Percentiles rank a stretch among this genome's conserved stretches.
phyloP scores from a whole-genome alignment of 176 grass and related monocot genomes.

The Tillandsia leiboldiana region DNA sequence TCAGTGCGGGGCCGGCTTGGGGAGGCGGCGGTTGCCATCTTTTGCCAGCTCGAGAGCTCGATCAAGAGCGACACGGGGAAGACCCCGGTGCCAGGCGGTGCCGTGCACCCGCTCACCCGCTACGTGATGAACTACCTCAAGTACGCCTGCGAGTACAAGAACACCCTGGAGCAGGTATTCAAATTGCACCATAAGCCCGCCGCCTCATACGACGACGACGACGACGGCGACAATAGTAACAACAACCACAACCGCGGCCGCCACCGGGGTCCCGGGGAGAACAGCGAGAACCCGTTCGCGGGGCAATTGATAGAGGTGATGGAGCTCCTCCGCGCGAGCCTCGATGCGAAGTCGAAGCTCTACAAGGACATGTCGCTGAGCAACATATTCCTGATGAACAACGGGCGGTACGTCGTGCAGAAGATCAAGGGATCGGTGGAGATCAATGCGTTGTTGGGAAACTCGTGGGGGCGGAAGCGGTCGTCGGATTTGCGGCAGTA shows the following conservation, averaged over 20 bases:
- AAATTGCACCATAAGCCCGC: constrained; percentile 34
- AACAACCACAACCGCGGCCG: not conserved
- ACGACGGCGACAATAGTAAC: not conserved
- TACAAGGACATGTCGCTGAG: constrained; percentile 52
- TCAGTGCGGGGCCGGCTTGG: constrained; percentile 42
- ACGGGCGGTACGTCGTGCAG: constrained; percentile 70
- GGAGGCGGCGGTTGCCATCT: constrained; percentile 56
- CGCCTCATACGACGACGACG: not conserved
- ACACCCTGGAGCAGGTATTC: constrained; percentile 77
- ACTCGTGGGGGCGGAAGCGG: constrained; percentile 56
- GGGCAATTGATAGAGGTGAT: constrained; percentile 61
- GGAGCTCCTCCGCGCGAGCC: constrained; percentile 62
- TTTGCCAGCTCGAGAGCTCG: constrained; percentile 86
- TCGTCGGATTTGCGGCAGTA: constrained; percentile 73
- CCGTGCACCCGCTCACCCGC: constrained; percentile 68
- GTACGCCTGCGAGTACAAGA: constrained; percentile 73
- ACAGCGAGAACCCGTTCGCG: constrained; percentile 42
- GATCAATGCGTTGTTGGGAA: constrained; percentile 50
- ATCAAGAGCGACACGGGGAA: constrained; percentile 59
- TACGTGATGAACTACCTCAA: constrained; percentile 96
- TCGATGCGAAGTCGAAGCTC: constrained; percentile 51
- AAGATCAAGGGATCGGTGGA: constrained; percentile 75
- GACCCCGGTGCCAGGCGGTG: constrained; percentile 49
- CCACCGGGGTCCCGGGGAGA: not conserved
- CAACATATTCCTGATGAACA: constrained; percentile 96